phyloP scores from a whole-genome alignment of 257 asterid genomes.

The Apocynum venetum region DNA sequence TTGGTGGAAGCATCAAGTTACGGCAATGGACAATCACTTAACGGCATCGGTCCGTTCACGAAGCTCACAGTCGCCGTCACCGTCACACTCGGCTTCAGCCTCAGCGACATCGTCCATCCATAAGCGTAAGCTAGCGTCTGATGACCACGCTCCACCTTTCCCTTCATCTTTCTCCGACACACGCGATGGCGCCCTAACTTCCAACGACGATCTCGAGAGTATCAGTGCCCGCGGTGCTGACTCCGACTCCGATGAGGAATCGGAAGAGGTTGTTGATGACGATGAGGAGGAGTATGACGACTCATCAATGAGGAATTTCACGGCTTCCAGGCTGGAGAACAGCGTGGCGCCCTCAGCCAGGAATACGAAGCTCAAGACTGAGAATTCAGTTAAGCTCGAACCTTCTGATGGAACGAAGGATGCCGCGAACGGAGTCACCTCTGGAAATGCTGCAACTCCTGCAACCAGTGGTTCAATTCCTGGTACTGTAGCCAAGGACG shows the following conservation, averaged over 20 bases:
- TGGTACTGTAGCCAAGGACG: conserved; percentile 72
- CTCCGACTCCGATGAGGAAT: conserved; percentile 92
- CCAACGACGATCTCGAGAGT: conserved; percentile 95
- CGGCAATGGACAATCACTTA: conserved; percentile 28
- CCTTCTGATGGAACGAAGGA: conserved; percentile 58
- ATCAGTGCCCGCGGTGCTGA: conserved; percentile 93
- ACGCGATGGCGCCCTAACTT: conserved; percentile 86
- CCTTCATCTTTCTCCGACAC: conserved; percentile 88
- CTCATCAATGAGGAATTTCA: conserved; percentile 82
- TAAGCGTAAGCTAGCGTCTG: conserved; percentile 76
- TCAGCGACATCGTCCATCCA: conserved; percentile 90
- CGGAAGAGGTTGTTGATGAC: conserved; percentile 77
- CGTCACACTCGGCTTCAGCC: conserved; percentile 98
- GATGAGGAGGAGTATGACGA: conserved; percentile 78
- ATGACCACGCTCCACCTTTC: conserved; percentile 81
- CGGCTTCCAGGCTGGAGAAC: conserved; percentile 77
- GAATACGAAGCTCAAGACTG: conserved; percentile 68
- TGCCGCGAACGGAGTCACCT: conserved; percentile 21
- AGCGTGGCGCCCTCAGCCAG: conserved; percentile 38
- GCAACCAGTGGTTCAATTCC: conserved; percentile 45
- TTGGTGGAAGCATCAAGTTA: neutral
- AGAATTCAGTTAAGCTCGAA: conserved; percentile 63
- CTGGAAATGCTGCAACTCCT: conserved; percentile 41
- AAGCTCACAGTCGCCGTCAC: conserved; percentile 91
- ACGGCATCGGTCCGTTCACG: conserved; percentile 91